Base-by-base conservation (phyloP, 2,329 filamentous ascomycete species). In the Annulohypoxylon truncatum region DNA sequence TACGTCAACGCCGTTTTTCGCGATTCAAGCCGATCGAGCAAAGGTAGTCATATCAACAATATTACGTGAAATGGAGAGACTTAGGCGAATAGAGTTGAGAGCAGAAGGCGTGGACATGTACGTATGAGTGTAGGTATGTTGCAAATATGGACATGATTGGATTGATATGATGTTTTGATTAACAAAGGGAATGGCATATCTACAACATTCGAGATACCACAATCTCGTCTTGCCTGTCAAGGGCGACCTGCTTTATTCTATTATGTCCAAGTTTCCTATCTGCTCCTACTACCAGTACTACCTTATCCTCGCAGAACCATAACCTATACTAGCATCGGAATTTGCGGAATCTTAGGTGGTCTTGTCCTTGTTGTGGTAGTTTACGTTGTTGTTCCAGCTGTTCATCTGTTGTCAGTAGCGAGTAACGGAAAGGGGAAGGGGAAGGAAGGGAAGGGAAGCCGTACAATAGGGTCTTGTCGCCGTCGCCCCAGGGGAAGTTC, bases 281-380 rank as follows among this genome's bases (percentile, higher is more conserved):
- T 12, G 5, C 26, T 33, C 22, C 22, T 24, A 42, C 47, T 29
- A 52, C 50, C 31, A 31, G 28, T n/a, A 18, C 48, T 20, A 33
- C 8, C 38, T 24, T 10, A 22, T 38, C 35, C 20, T 44, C 33
- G n/a, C 9, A 3, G 12, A 35, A 22, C 24, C 4, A 22, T 42
- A 10, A 42, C 8, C 15, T 18, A 12, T 22, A 29, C n/a, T 10
- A 52, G 35, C 7, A 31, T 38, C n/a, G 35, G n/a, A 12, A 10
- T n/a, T 35, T 15, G n/a, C 26, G 18, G 29, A 29, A 61, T 64
- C 72, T 82, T 83, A 86, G 64, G 78, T 75, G 67, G 79, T 77
- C 87, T 92, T 93, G 85, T 96, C 91, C 85, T 91, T 92, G 86
- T 97, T 94, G 90, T 98, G 94, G 86, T 97, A 95, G 90, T 98